Conservation (phyloP, 257 asterid genomes). For the Misopates orontium region DNA sequence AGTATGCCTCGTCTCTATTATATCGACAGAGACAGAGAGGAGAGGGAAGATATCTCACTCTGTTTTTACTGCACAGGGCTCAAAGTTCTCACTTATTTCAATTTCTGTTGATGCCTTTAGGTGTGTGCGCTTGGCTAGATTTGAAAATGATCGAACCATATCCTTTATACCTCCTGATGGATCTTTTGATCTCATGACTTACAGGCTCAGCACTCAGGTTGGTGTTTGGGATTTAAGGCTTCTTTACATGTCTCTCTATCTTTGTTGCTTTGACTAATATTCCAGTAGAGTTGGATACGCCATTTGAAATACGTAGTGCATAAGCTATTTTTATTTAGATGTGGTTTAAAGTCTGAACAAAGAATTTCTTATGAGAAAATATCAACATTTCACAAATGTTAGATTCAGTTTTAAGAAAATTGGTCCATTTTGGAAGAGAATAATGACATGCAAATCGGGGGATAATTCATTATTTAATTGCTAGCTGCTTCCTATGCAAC, state of each 20-base stretch:
- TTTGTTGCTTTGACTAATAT: conserved; percentile 17
- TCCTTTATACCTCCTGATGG: conserved; percentile 99
- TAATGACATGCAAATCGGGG: conserved; percentile 2
- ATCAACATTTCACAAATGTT: background rate
- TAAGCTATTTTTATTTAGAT: conserved; percentile 4
- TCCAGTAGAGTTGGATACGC: conserved; percentile 11
- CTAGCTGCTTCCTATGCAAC: background rate
- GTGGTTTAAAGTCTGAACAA: background rate
- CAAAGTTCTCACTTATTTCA: conserved; percentile 24
- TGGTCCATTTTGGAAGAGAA: background rate
- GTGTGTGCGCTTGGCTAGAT: conserved; percentile 98
- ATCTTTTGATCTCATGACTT: conserved; percentile 98
- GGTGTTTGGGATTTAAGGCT: conserved; percentile 1
- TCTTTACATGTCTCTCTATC: conserved; percentile 13
- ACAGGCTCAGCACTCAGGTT: conserved; percentile 99
- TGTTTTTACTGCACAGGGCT: conserved; percentile 16
- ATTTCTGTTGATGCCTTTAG: conserved; percentile 42
- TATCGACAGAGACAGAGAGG: too few relatives aligned
- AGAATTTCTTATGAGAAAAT: background rate
- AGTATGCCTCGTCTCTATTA: background rate
- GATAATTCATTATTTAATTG: conserved; percentile 6
- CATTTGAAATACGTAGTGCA: background rate
- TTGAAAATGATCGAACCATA: conserved; percentile 95
- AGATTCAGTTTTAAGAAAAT: conserved; percentile 1
- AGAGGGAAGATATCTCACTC: background rate